These are phyloP conservation scores for Friedmanniomyces endolithicus DNA, from an alignment of 495 filamentous ascomycete genomes.

Conservation along the genomic window DNA sequence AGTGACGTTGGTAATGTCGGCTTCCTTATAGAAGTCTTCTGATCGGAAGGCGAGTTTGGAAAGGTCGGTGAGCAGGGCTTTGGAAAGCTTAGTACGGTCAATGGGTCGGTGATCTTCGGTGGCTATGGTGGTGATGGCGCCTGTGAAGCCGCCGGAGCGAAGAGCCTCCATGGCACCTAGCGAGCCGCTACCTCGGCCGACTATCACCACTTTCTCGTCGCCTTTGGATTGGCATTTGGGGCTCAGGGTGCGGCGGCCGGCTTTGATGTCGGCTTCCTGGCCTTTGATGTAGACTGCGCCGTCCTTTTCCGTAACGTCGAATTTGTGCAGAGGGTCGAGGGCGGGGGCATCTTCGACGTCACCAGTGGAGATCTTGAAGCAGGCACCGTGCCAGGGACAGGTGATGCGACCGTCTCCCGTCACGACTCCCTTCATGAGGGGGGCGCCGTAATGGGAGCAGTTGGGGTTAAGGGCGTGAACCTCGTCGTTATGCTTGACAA, in stretches of 20 bases:
- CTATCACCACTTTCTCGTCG: constrained; percentile 63
- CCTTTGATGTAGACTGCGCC: constrained; percentile 75
- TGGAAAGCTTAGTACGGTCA: constrained; percentile 91
- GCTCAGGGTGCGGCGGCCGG: constrained; percentile 56
- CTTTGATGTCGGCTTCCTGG: constrained; percentile 67
- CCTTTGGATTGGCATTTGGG: constrained; percentile 55
- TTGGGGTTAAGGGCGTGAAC: constrained; percentile 70
- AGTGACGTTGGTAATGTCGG: constrained; percentile 56
- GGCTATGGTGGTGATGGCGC: constrained; percentile 72
- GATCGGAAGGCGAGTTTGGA: constrained; percentile 65
- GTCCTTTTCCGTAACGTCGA: constrained; percentile 65
- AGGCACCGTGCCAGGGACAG: constrained; percentile 95
- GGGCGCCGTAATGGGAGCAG: constrained; percentile 92
- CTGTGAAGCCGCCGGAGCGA: constrained; percentile 67
- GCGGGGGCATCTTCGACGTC: constrained; percentile 93
- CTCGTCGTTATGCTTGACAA: constrained; percentile 62
- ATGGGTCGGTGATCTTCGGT: constrained; percentile 73
- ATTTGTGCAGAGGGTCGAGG: constrained; percentile 66
- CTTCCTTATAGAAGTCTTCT: constrained; percentile 61
- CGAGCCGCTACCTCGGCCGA: constrained; percentile 75
- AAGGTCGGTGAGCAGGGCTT: constrained; percentile 76
- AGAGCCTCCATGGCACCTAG: constrained; percentile 70
- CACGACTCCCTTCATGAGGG: constrained; percentile 70
- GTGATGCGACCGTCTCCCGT: constrained; percentile 71
- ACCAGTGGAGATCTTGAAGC: constrained; percentile 78